Conservation (phyloP, 345 rosid species). For the Xanthoceras sorbifolium region DNA sequence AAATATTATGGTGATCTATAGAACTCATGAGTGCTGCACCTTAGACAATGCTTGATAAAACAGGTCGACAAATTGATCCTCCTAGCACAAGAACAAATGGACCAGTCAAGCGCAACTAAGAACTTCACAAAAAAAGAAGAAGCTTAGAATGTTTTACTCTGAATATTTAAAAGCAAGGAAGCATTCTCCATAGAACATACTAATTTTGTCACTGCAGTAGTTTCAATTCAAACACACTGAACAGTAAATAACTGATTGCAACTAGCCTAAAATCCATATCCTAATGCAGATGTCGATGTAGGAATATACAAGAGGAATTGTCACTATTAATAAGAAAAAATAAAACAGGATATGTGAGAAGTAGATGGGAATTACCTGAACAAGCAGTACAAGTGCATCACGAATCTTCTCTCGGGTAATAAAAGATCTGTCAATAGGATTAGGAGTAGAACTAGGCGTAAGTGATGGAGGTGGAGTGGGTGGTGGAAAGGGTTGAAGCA, state of each 20-base stretch:
- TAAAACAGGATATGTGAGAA: background rate
- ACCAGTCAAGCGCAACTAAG: constrained; percentile 1
- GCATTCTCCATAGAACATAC: background rate
- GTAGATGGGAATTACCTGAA: constrained; percentile 45
- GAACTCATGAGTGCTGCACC: constrained; percentile 47
- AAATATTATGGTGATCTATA: background rate
- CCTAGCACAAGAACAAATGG: constrained; percentile 39
- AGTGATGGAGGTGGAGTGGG: constrained; percentile 66
- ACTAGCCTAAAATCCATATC: background rate
- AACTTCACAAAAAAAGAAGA: background rate
- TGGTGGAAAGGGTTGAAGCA: constrained; percentile 80
- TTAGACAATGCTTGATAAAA: constrained; percentile 57
- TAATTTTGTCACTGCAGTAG: background rate
- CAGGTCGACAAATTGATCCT: constrained; percentile 66
- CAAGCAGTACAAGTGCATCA: constrained; percentile 60
- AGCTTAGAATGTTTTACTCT: background rate
- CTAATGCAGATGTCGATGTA: background rate
- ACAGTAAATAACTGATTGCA: background rate
- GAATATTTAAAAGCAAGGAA: background rate
- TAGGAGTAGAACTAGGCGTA: constrained; percentile 38
- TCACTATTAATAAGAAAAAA: background rate
- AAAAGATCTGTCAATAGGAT: constrained; percentile 27
- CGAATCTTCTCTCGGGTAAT: constrained; percentile 61
- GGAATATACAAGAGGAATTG: background rate
- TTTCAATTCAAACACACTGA: background rate